Conservation (phyloP, 2,329 filamentous ascomycete genomes). For the Colletotrichum sp. region DNA sequence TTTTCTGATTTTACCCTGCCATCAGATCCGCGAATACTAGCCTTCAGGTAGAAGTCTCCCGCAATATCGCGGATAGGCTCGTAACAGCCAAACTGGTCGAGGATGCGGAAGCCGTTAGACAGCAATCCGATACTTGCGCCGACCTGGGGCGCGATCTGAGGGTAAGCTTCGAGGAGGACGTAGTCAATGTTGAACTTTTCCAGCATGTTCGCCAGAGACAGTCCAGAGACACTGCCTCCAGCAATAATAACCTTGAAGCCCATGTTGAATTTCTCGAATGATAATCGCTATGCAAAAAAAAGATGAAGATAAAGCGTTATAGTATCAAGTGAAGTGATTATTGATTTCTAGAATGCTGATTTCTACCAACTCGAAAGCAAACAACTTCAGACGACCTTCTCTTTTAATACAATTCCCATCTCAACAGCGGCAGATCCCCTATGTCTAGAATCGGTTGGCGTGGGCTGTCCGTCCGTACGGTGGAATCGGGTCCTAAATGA, state of each 20-base stretch:
- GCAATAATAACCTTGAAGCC: constrained; percentile 48
- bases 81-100: constrained; percentile 50
- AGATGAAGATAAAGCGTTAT: background rate
- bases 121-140: constrained; percentile 53
- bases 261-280: background rate
- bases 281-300: background rate
- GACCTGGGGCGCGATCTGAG: constrained; percentile 45
- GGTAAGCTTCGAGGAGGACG: constrained; percentile 49
- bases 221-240: constrained; percentile 53
- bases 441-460: background rate
- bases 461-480: background rate
- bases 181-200: constrained; percentile 51
- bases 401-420: background rate
- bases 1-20: constrained; percentile 23
- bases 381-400: background rate
- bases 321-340: background rate
- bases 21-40: background rate
- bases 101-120: constrained; percentile 45
- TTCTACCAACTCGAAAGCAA: background rate
- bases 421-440: background rate
- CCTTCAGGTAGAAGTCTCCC: constrained; percentile 7
- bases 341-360: background rate
- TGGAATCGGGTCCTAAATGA: background rate
- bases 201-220: constrained; percentile 38
- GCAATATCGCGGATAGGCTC: constrained; percentile 28